Evolutionary conservation across 1,284 basidiomycete species (phyloP).

Genomic region (Ceratobasidium sp.): DNA sequence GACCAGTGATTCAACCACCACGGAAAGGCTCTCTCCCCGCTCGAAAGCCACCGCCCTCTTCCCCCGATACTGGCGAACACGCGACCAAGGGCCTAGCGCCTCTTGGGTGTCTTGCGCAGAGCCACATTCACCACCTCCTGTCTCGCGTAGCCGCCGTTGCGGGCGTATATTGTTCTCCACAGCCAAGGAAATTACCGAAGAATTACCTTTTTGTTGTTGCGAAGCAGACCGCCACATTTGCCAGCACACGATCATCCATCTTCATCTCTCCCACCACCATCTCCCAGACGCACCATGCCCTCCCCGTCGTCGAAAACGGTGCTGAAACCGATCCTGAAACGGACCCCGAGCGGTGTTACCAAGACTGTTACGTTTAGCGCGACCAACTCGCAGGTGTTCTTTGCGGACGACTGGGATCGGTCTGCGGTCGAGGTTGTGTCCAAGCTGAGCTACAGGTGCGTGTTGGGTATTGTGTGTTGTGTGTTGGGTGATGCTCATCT

Average conservation of each 20-base stretch:
- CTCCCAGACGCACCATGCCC: neutral
- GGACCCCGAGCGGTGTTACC: conserved; percentile 1
- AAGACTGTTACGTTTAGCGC: conserved; percentile 29
- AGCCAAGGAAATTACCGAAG: neutral
- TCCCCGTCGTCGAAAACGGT: conserved; percentile 5
- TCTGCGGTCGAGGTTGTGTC: conserved; percentile 28
- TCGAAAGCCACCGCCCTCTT: neutral
- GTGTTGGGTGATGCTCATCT: neutral
- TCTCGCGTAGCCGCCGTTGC: neutral
- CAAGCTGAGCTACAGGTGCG: conserved; percentile 32
- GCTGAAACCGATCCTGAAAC: conserved; percentile 27
- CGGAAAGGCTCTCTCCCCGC: neutral
- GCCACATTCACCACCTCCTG: neutral
- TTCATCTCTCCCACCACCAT: conserved; percentile 9
- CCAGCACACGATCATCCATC: conserved; percentile 17
- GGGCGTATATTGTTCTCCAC: neutral
- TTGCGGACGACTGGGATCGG: conserved; percentile 27
- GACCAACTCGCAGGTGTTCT: conserved; percentile 33
- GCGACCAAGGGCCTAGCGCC: conserved; percentile 12
- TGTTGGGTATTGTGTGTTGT: conserved; percentile 9
- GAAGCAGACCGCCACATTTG: conserved; percentile 15
- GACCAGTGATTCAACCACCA: neutral
- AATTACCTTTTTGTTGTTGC: conserved; percentile 16
- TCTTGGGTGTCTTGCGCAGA: neutral
- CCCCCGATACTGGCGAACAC: neutral